A percentile compares a stretch with the other conserved stretches of the same genome.
phyloP scores from a whole-genome alignment of 2,329 filamentous ascomycete genomes.

The Neonectria coccinea region DNA sequence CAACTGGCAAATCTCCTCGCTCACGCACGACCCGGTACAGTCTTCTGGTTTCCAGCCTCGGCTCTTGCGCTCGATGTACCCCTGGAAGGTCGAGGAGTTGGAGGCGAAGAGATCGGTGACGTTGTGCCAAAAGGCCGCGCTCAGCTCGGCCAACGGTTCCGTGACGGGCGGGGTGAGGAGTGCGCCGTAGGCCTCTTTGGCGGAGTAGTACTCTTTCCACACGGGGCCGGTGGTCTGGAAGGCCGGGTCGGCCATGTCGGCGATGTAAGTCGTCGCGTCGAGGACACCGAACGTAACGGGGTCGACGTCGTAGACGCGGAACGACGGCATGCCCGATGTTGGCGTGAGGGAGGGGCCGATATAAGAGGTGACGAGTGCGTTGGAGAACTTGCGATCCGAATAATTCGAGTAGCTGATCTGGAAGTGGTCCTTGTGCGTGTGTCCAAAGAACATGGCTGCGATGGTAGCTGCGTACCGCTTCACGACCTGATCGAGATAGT shows the following conservation, averaged over 20 bases:
- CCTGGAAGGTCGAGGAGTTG: conserved; percentile 57
- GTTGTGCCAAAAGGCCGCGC: conserved; percentile 70
- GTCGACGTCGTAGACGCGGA: conserved; percentile 70
- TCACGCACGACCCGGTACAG: conserved; percentile 59
- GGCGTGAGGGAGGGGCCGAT: conserved; percentile 67
- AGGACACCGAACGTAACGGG: conserved; percentile 67
- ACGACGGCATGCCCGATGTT: conserved; percentile 66
- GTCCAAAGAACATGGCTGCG: conserved; percentile 67
- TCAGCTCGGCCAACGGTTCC: conserved; percentile 58
- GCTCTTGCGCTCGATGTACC: conserved; percentile 60
- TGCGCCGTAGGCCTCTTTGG: conserved; percentile 64
- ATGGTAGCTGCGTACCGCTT: conserved; percentile 66
- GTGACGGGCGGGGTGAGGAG: conserved; percentile 56
- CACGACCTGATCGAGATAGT: conserved; percentile 65
- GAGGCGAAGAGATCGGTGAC: conserved; percentile 62
- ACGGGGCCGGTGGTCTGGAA: conserved; percentile 59
- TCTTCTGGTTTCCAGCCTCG: conserved; percentile 57
- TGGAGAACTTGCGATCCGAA: conserved; percentile 52
- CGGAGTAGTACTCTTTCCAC: conserved; percentile 69
- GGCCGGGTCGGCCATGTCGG: conserved; percentile 59
- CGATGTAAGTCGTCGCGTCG: conserved; percentile 65
- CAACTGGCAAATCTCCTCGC: conserved; percentile 63
- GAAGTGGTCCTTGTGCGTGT: conserved; percentile 69
- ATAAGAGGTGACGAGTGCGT: conserved; percentile 64
- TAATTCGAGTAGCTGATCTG: conserved; percentile 66